phyloP scores from a whole-genome alignment of 148 eudicot species.

The Linanthus parryae region DNA sequence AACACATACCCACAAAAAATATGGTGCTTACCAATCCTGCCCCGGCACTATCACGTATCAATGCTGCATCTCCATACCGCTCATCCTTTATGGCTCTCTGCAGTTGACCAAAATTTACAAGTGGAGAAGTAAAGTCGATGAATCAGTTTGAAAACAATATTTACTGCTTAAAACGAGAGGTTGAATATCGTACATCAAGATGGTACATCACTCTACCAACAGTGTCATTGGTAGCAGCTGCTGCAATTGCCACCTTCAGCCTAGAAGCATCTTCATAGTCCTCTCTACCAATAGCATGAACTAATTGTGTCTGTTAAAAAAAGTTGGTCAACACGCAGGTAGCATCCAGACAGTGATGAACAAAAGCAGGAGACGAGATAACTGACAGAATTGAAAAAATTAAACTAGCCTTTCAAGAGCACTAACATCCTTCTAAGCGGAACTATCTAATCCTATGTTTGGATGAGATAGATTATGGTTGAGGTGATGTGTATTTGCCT shows the following conservation, averaged over 20 bases:
- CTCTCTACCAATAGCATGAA: conserved; percentile 57
- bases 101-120: conserved; percentile 13
- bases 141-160: conserved; percentile 10
- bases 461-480: too few relatives aligned
- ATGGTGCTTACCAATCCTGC: conserved; percentile 87
- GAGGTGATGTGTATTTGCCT: too few relatives aligned
- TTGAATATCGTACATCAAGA: conserved; percentile 43
- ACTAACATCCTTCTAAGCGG: too few relatives aligned
- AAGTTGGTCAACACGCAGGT: conserved; percentile 1
- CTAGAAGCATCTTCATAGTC: conserved; percentile 90
- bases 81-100: conserved; percentile 83
- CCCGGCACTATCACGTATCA: conserved; percentile 77
- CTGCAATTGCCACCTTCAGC: conserved; percentile 91
- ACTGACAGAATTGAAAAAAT: neutral
- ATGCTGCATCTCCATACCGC: conserved; percentile 82
- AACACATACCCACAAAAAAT: too few relatives aligned
- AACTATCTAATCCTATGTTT: too few relatives aligned
- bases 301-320: conserved; percentile 62
- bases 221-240: conserved; percentile 74
- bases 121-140: conserved; percentile 6
- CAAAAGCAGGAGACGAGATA: neutral
- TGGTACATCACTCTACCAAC: conserved; percentile 87
- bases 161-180: neutral
- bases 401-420: too few relatives aligned
- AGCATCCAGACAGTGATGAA: neutral